phyloP scores from a whole-genome alignment of 108 stramenopile species.

The Epipyxis sp. region DNA sequence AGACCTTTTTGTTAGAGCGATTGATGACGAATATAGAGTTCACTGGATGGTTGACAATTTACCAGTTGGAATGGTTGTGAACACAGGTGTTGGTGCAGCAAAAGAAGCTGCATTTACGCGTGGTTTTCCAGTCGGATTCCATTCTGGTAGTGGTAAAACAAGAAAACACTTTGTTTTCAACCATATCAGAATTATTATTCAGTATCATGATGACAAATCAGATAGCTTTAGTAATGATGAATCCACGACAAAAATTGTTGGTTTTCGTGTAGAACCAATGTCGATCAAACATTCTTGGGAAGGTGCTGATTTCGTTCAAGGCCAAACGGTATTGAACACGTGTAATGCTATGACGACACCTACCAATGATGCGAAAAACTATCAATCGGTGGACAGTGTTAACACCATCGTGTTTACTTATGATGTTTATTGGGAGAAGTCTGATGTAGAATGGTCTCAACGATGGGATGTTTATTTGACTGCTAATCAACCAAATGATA shows the following conservation, averaged over 20 bases:
- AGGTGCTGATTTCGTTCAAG: conserved; percentile 16
- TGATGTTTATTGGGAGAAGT: conserved; percentile 84
- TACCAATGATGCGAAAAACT: conserved; percentile 57
- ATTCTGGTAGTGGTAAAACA: not conserved
- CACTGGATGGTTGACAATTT: conserved; percentile 98
- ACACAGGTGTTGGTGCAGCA: not conserved
- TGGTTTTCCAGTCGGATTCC: conserved; percentile 27
- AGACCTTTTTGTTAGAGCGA: conserved; percentile 69
- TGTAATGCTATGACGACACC: conserved; percentile 8
- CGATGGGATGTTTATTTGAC: conserved; percentile 98
- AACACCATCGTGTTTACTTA: conserved; percentile 77
- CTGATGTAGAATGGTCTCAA: conserved; percentile 81
- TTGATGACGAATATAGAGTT: conserved; percentile 86
- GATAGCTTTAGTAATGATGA: not conserved
- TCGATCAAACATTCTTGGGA: conserved; percentile 23
- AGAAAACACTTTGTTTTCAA: conserved; percentile 17
- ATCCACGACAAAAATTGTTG: conserved; percentile 25
- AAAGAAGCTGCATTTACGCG: conserved; percentile 4
- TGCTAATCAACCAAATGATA: conserved; percentile 76
- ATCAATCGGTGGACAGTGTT: conserved; percentile 40
- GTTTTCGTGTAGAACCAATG: conserved; percentile 31
- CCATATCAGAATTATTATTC: conserved; percentile 12
- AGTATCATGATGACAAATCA: conserved; percentile 23
- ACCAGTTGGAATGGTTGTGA: conserved; percentile 71
- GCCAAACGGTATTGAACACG: conserved; percentile 11